Evolutionary conservation across 2,329 filamentous ascomycete genomes (phyloP), one percentile per base, ranked within the genome.

Genomic region (Lasiodiplodia hormozganensis): DNA sequence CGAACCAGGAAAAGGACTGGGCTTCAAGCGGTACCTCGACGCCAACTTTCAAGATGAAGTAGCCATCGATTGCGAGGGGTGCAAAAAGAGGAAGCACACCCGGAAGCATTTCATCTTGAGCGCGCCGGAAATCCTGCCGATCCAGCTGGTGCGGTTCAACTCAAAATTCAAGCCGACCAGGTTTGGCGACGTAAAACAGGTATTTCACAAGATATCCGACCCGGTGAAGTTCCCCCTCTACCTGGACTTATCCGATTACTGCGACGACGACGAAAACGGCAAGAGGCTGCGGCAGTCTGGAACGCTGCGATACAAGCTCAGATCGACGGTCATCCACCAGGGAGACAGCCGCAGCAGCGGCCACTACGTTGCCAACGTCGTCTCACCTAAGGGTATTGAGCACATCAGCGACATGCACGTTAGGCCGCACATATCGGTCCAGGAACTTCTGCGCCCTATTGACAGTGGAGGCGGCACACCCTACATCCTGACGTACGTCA

Each of bases 61-160:
- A n/a, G 21, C 62, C 6, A 18, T 70, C 38, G 57, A 60, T 28
- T 73, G 72, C 70, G 69, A 70, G 21, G 47, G 52, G 16, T 72
- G 71, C 71, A 49, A 51, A 18, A 56, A n/a, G 36, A n/a, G 18
- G 18, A 23, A 8, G 14, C 68, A 58, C 65, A 69, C 69, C 25
- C 25, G 23, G 6, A 53, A 52, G 23, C 53, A 68, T 18, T 6
- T 28, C 18, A 57, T 73, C 53, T 16, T 62, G 14, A 52, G 64
- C 10, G 69, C 64, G 2, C 72, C 72, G 1, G 71, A 73, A 28
- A 68, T 72, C 18, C 66, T 73, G 36, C 28, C 66, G 28, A 38
- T 73, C 25, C 69, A 72, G 8, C 62, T 73, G n/a, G 43, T 49
- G 23, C 71, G 71, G 8, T 70, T 72, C 53, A 65, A 6, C 4